phyloP scores from a whole-genome alignment of 805 yeast species.

The Yamadazyma sp. region DNA sequence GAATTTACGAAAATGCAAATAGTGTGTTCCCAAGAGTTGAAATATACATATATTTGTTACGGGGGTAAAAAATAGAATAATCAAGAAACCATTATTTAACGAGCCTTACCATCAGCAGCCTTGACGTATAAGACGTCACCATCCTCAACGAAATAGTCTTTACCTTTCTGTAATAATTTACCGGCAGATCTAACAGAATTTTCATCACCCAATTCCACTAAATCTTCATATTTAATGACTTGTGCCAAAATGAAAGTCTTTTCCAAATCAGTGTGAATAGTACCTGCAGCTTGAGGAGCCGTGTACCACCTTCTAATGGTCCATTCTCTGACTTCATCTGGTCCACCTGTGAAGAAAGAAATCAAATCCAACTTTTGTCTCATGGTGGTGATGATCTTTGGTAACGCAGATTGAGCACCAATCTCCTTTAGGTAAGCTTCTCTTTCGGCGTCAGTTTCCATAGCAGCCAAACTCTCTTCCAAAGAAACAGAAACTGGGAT shows the following conservation, averaged over 20 bases:
- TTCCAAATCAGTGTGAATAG: constrained; percentile 93
- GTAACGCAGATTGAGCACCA: constrained; percentile 78
- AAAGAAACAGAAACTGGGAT: constrained; percentile 91
- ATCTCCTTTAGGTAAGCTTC: constrained; percentile 71
- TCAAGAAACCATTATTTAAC: no score
- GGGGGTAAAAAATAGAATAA: no score
- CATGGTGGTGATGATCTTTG: constrained; percentile 84
- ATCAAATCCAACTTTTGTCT: constrained; percentile 82
- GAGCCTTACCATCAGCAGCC: constrained; percentile 89
- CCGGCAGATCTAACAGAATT: constrained; percentile 82
- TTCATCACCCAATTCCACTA: constrained; percentile 74
- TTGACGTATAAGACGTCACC: constrained; percentile 91
- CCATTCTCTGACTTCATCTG: constrained; percentile 98
- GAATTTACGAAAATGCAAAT: no score
- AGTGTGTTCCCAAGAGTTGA: no score
- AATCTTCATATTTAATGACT: constrained; percentile 81
- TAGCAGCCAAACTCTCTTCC: constrained; percentile 86
- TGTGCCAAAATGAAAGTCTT: constrained; percentile 94
- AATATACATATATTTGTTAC: no score
- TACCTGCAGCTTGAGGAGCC: constrained; percentile 99
- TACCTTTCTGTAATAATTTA: constrained; percentile 87
- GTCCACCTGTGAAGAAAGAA: constrained; percentile 94
- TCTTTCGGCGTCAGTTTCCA: constrained; percentile 83
- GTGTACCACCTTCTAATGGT: constrained; percentile 87
- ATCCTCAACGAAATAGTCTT: constrained; percentile 91